Conservation (phyloP, 2,329 filamentous ascomycete species). For the Aspergillus pseudoterreus region DNA sequence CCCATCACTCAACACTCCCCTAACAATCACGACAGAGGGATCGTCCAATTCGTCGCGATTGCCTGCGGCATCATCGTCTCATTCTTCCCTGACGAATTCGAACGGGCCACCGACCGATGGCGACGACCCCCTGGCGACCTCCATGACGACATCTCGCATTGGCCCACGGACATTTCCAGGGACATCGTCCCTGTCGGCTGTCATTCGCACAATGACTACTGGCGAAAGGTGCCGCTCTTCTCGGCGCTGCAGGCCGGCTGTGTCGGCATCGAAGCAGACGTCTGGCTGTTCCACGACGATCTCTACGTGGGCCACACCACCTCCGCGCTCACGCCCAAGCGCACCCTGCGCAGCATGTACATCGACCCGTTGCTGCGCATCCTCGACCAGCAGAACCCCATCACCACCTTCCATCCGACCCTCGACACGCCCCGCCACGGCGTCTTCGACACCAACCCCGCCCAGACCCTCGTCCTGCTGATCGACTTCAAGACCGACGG, state of each 20-base stretch:
- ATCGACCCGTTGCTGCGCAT: slow-evolving; percentile 50
- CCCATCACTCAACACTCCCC: not conserved
- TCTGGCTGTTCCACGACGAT: slow-evolving; percentile 53
- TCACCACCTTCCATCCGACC: slow-evolving; percentile 32
- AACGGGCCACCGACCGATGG: slow-evolving; percentile 39
- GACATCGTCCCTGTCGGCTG: slow-evolving; percentile 50
- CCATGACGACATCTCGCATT: slow-evolving; percentile 35
- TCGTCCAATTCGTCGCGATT: slow-evolving; percentile 40
- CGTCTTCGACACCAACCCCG: slow-evolving; percentile 49
- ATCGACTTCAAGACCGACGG: slow-evolving; percentile 50
- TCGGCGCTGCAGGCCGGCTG: slow-evolving; percentile 55
- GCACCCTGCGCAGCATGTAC: slow-evolving; percentile 52
- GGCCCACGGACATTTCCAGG: slow-evolving; percentile 49
- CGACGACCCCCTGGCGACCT: slow-evolving; percentile 35
- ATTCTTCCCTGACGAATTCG: slow-evolving; percentile 42
- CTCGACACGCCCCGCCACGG: slow-evolving; percentile 37
- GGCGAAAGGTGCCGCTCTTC: slow-evolving; percentile 52
- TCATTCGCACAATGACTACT: slow-evolving; percentile 60
- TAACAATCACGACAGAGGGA: slow-evolving; percentile 26
- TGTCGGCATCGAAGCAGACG: slow-evolving; percentile 55
- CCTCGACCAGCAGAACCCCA: slow-evolving; percentile 48
- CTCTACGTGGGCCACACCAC: slow-evolving; percentile 54
- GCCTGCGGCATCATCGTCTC: slow-evolving; percentile 34
- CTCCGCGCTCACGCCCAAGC: slow-evolving; percentile 42
- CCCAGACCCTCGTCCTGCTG: slow-evolving; percentile 49